Evolutionary conservation across 495 filamentous ascomycete genomes (phyloP), one percentile per base, ranked within the genome.

Genomic region (Lasiosphaeriaceae sp.): DNA sequence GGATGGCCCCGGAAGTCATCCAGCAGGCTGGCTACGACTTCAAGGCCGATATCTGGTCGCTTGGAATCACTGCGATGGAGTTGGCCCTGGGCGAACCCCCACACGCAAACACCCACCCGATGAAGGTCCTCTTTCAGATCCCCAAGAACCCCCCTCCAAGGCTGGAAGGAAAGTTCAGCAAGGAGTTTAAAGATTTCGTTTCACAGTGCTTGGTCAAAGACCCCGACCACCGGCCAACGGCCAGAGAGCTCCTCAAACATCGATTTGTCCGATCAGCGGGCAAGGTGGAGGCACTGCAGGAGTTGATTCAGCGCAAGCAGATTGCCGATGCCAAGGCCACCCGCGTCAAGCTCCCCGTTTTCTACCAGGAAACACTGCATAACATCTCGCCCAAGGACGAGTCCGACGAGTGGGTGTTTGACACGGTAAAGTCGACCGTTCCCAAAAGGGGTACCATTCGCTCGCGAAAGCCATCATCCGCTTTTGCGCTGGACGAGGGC

Each of bases 1-100:
- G 94, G 94, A 98, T 98, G 94, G 94, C 94, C 4, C 94, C 94
- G 8, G 94, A 98, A 69, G 94, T 98, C 17, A 98, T 98, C 62
- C 88, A 97, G 72, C 93, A 97, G 75, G 84, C 89, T 52, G 94
- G 94, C 24, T 97, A 98, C 62, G 92, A 96, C 71, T 96, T 90
- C 76, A 96, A 96, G 74, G 94, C 94, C 20, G 94, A 98, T 69
- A 92, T 98, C 45, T 98, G 94, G 94, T 97, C 92, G 2, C 74
- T 98, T 46, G 94, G 94, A 7, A 97, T 98, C 63, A 96, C 94
- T 0, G 94, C 94, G 19, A 89, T 97, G 58, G 94, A 98, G 69
- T 79, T 98, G 74, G 88, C 90, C 37, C 84, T 90, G 45, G 94
- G 94, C 64, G 92, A 97, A 65, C 94, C 94, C 4, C 94, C 94